Base-by-base conservation (phyloP, 1,139 yeast species). In the Chernovozyma sophiae-reginae region DNA sequence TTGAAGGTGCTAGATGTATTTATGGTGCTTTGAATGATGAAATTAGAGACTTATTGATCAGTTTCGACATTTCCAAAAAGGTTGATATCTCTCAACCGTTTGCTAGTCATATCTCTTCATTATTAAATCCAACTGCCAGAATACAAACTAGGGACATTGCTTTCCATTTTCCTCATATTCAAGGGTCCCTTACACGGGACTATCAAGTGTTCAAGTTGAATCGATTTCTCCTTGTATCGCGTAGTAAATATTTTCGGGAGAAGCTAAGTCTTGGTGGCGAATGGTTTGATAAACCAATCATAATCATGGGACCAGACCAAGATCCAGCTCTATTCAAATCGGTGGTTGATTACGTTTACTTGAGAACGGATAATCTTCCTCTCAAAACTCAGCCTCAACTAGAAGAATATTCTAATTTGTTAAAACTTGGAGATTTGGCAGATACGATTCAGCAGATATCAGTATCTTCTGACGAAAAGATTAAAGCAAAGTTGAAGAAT, bases 1-100 rank as follows among this genome's bases (percentile, higher is more conserved):
- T 79, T 51, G 86, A 84, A 55, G 94, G 95, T 2, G 87, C 83
- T 10, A 68, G 94, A 32, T 84, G 92, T 46, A 69, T 84, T 2
- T 83, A 85, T 51, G 94, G 90, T 2, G 94, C 94, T 0, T 58
- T 85, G 39, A 85, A 74, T 19, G 87, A 82, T 49, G 58, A 65
- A 6, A 85, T 85, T 19, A 58, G 89, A 33, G 72, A 75, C 36
- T 54, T 81, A 20, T 57, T 85, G 39, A 53, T 80, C 15, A 68
- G 78, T 39, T 80, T 72, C 51, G 89, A 82, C 52, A 72, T 84
- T 33, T 74, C 86, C 4, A 84, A 81, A 49, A 77, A 81, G 0
- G 81, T 80, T 6, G 89, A 84, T 52, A 55, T 69, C 13, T 65
- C 70, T n/a, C 85, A 83, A 52, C 92, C 94, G 1, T 85, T 83